These are phyloP conservation scores for Umbilicaria muhlenbergii DNA, from an alignment of 495 filamentous ascomycete species.

Conservation along the genomic window DNA sequence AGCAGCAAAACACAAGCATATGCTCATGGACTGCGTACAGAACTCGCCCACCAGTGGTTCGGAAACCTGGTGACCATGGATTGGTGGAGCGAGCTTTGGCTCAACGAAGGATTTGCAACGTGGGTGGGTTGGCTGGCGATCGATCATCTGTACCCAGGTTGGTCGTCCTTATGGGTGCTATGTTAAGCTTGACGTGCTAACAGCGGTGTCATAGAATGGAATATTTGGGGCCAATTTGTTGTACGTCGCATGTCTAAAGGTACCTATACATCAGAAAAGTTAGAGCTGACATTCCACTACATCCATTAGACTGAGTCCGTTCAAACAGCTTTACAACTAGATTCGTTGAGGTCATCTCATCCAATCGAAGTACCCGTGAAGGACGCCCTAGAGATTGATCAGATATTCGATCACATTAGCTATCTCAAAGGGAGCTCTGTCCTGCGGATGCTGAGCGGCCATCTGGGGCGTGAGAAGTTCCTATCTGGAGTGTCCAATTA, in stretches of 20 bases:
- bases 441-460: conserved; percentile 81
- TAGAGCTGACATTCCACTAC: conserved; percentile 17
- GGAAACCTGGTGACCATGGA: conserved; percentile 76
- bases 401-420: conserved; percentile 91
- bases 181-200: conserved; percentile 2
- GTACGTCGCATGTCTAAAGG: conserved; percentile 42
- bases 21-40: conserved; percentile 13
- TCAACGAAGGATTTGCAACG: conserved; percentile 94
- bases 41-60: conserved; percentile 97
- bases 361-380: conserved; percentile 87
- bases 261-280: conserved; percentile 13
- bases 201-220: conserved; percentile 49
- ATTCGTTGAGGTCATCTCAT: conserved; percentile 79
- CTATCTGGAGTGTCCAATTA: conserved; percentile 78
- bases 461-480: conserved; percentile 76
- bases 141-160: conserved; percentile 73
- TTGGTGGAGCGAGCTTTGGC: conserved; percentile 92
- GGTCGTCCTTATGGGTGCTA: conserved; percentile 4
- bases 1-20: background rate
- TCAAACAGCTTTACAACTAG: conserved; percentile 77
- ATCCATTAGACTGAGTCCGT: conserved; percentile 60
- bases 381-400: conserved; percentile 84
- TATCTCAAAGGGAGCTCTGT: conserved; percentile 92
- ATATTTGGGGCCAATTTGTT: conserved; percentile 72
- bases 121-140: conserved; percentile 95